Evolutionary conservation across 2,329 filamentous ascomycete genomes (phyloP).

Genomic region (Lomentospora prolificans): DNA sequence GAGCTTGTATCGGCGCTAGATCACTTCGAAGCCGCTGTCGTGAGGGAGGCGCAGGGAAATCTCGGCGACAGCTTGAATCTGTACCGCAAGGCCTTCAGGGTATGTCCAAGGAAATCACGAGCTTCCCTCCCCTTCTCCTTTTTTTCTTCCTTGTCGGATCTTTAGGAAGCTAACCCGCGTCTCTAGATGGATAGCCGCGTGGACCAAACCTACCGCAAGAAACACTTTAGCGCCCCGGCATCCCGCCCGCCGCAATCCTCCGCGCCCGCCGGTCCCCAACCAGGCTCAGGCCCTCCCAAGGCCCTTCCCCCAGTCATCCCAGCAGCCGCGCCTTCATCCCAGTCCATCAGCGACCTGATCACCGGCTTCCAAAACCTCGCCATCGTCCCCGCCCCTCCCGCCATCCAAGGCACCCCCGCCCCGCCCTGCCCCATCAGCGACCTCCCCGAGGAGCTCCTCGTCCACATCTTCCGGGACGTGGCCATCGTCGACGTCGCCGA

Average conservation of each 20-base stretch:
- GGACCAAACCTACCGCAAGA: slow-evolving; percentile 79
- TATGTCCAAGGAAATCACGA: slow-evolving; percentile 27
- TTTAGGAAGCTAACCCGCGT: slow-evolving; percentile 11
- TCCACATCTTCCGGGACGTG: slow-evolving; percentile 65
- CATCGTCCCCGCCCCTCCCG: slow-evolving; percentile 58
- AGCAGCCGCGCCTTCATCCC: slow-evolving; percentile 16
- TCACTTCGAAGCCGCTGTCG: slow-evolving; percentile 85
- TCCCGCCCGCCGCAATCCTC: slow-evolving; percentile 33
- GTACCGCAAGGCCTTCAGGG: slow-evolving; percentile 84
- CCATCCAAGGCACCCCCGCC: slow-evolving; percentile 60
- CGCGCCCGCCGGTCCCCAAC: slow-evolving; percentile 12
- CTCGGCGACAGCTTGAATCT: slow-evolving; percentile 80
- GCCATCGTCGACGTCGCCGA: slow-evolving; percentile 67
- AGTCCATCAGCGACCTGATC: slow-evolving; percentile 60
- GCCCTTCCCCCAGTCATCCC: slow-evolving; percentile 14
- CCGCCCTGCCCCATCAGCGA: slow-evolving; percentile 70
- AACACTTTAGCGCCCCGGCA: slow-evolving; percentile 59
- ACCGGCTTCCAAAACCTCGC: slow-evolving; percentile 60
- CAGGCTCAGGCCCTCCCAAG: slow-evolving; percentile 15
- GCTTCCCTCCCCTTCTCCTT: background rate
- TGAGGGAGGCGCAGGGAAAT: slow-evolving; percentile 75
- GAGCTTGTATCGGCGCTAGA: slow-evolving; percentile 72
- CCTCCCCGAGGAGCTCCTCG: slow-evolving; percentile 75
- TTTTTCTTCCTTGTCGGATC: background rate
- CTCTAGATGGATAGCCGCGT: slow-evolving; percentile 70